phyloP scores from a whole-genome alignment of 352 stramenopile species.

The Phytopythium montanum region DNA sequence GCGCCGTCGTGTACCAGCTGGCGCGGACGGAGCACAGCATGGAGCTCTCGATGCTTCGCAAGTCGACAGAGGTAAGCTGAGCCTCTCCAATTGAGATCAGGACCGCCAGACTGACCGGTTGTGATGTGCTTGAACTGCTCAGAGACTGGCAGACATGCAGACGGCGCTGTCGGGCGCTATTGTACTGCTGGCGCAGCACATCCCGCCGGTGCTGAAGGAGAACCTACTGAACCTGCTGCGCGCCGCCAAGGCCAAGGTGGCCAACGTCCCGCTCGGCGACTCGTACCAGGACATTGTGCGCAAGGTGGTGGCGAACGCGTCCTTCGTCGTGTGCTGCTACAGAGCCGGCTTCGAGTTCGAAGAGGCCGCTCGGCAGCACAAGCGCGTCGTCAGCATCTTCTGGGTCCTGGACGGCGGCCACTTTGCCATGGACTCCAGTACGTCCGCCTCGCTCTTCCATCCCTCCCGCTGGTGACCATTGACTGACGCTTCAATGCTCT shows the following conservation, averaged over 20 bases:
- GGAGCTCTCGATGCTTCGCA: conserved; percentile 49
- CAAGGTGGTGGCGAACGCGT: conserved; percentile 76
- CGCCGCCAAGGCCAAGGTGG: conserved; percentile 68
- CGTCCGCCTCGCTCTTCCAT: background rate
- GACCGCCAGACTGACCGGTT: background rate
- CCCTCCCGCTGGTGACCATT: no score
- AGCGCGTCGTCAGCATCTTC: conserved; percentile 76
- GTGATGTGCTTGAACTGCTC: conserved; percentile 3
- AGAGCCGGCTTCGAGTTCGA: conserved; percentile 79
- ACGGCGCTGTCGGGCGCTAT: conserved; percentile 48
- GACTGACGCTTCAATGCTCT: background rate
- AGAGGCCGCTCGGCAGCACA: conserved; percentile 61
- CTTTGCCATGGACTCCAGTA: background rate
- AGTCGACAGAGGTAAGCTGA: conserved; percentile 41
- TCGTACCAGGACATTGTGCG: conserved; percentile 74
- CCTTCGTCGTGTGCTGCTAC: conserved; percentile 81
- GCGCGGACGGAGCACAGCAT: conserved; percentile 26
- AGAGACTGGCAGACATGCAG: conserved; percentile 58
- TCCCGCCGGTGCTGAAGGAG: conserved; percentile 56
- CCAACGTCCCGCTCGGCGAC: conserved; percentile 64
- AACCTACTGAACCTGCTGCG: conserved; percentile 67
- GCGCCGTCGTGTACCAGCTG: conserved; percentile 41
- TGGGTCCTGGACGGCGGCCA: conserved; percentile 60
- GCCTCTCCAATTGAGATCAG: no score
- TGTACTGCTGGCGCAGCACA: conserved; percentile 74